A percentile compares a stretch with the other conserved stretches of the same genome.
phyloP scores from a whole-genome alignment of 106 monocot genomes.

The Dendrobium chrysotoxum region DNA sequence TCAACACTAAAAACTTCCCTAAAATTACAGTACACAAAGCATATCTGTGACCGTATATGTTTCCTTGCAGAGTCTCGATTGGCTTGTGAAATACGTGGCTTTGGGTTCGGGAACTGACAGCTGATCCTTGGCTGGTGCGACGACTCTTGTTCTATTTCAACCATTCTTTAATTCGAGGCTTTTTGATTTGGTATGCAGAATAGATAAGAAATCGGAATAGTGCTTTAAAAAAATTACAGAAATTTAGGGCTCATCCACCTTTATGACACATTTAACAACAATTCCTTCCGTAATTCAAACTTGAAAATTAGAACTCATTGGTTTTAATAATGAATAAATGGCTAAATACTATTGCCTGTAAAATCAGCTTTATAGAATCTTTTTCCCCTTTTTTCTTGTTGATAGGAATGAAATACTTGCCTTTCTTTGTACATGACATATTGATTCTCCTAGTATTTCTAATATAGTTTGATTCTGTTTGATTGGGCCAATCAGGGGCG shows the following conservation, averaged over 20 bases:
- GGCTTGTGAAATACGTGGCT: conserved; percentile 58
- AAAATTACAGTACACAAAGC: too few species aligned
- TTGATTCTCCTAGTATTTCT: too few species aligned
- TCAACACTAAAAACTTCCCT: neutral
- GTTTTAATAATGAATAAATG: neutral
- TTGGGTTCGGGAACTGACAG: conserved; percentile 2
- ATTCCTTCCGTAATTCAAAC: neutral
- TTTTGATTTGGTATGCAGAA: neutral
- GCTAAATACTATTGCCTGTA: neutral
- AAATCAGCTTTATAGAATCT: too few species aligned
- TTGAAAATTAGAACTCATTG: neutral
- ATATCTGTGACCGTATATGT: too few species aligned
- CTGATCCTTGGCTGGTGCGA: neutral
- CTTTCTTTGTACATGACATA: too few species aligned
- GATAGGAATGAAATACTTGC: too few species aligned
- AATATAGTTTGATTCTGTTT: too few species aligned
- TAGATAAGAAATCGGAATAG: neutral
- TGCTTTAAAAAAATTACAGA: neutral
- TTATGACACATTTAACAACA: neutral
- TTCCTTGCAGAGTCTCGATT: conserved; percentile 58
- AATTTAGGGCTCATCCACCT: neutral
- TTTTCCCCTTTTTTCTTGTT: too few species aligned
- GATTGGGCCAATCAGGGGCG: too few species aligned
- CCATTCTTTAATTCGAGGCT: neutral
- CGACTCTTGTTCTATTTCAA: neutral